Evolutionary conservation across 768 basidiomycete species (phyloP), one percentile per base, ranked within the genome.

Genomic region (Strobilomyces dryophilus): DNA sequence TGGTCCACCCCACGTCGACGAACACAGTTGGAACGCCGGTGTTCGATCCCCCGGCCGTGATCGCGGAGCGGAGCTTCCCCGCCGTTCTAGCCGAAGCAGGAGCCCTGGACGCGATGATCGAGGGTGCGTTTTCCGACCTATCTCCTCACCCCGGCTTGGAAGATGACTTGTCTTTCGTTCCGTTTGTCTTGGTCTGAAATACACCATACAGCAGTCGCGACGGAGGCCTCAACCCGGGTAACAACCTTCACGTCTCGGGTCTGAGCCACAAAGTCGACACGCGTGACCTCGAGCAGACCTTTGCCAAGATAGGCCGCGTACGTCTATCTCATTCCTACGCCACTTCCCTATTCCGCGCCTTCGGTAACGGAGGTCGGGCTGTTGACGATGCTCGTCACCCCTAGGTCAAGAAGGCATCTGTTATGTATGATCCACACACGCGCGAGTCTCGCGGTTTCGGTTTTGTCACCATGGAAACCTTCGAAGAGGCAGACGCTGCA

Each of bases 401-500:
- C 45, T 37, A 71, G 61, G 83, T 85, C 54, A 77, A 83, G 61
- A 85, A 84, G 62, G 83, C 84, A 12, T 83, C 82, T 8, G 82
- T 85, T 60, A 83, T 84, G 82, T 83, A 83, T 56, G 84, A 85
- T 64, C 84, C 84, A 8, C 84, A 85, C 64, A 83, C 82, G 35
- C 80, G 82, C 45, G 84, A 85, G 58, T 83, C 85, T 44, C 83
- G 86, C 58, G 86, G 86, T 43, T 89, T 89, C 61, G 95, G 92
- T 15, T 98, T 98, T 71, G 94, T 97, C 56, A 89, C 84, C 46
- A 87, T 91, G 85, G 85, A 84, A 68, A 80, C 81, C 24, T 67
- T 59, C 8, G 95, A 95, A 62, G 95, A 97, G 63, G 97, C 95
- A 6, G 90, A 95, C 41, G 92, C 92, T 41, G 92, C 89, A 51